phyloP scores from a whole-genome alignment of 768 basidiomycete genomes.

The Mycena leptocephala region DNA sequence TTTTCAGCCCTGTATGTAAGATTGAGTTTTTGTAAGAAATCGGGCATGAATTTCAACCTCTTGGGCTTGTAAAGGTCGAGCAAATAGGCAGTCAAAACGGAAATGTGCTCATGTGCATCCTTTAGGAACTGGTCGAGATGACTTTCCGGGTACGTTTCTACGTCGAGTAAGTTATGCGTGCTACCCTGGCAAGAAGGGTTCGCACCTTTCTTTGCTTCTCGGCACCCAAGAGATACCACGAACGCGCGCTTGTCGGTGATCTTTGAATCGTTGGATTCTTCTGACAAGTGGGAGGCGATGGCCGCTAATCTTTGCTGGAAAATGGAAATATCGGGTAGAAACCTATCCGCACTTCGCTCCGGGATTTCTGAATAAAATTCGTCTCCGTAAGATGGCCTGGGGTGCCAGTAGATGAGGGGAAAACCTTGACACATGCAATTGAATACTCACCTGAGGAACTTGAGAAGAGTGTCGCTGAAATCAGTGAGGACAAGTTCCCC shows the following conservation, averaged over 20 bases:
- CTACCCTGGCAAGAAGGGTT: not conserved
- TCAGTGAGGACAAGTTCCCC: slow-evolving; percentile 33
- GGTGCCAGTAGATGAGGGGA: not conserved
- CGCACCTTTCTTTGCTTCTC: slow-evolving; percentile 24
- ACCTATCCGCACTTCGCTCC: slow-evolving; percentile 12
- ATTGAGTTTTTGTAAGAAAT: not conserved
- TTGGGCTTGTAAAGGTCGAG: slow-evolving; percentile 30
- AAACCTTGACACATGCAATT: not conserved
- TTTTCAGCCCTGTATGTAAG: slow-evolving; percentile 20
- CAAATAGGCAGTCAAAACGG: slow-evolving; percentile 17
- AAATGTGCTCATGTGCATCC: slow-evolving; percentile 20
- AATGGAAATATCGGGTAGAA: slow-evolving; percentile 24
- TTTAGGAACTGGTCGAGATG: slow-evolving; percentile 20
- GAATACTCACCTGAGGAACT: slow-evolving; percentile 32
- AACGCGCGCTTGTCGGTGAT: slow-evolving; percentile 20
- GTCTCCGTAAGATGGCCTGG: slow-evolving; percentile 33
- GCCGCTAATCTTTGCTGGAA: not conserved
- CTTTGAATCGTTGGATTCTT: not conserved
- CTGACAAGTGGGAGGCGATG: slow-evolving; percentile 5
- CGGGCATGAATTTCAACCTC: not conserved
- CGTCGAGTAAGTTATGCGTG: not conserved
- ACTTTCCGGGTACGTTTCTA: slow-evolving; percentile 13
- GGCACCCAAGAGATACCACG: slow-evolving; percentile 10
- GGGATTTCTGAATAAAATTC: slow-evolving; percentile 32
- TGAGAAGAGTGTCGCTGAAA: slow-evolving; percentile 38